phyloP scores from a whole-genome alignment of 2,329 filamentous ascomycete genomes.

The Diaporthe amygdali region DNA sequence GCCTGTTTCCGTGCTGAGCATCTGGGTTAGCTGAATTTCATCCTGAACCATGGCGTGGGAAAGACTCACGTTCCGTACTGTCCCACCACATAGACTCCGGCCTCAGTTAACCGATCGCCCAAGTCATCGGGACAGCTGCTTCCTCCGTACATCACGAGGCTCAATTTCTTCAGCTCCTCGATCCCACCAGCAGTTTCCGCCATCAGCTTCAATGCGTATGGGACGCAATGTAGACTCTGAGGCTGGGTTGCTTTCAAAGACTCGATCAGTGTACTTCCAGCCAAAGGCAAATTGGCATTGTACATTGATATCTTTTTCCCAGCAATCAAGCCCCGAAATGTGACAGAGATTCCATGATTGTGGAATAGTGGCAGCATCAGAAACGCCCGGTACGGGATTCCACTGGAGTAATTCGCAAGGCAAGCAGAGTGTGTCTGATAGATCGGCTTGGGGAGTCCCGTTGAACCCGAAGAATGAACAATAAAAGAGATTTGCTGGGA shows the following conservation, averaged over 20 bases:
- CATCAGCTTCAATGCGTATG: slow-evolving; percentile 62
- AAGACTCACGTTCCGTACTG: slow-evolving; percentile 53
- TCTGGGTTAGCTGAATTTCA: background rate
- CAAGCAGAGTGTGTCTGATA: slow-evolving; percentile 53
- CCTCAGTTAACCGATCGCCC: slow-evolving; percentile 51
- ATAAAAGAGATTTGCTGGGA: slow-evolving; percentile 32
- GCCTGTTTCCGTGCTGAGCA: slow-evolving; percentile 57
- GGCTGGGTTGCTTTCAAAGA: slow-evolving; percentile 45
- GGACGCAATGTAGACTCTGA: slow-evolving; percentile 60
- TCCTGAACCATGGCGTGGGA: no score
- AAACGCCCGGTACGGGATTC: slow-evolving; percentile 48
- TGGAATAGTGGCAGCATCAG: slow-evolving; percentile 57
- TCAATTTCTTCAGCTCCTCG: slow-evolving; percentile 44
- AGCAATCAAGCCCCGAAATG: slow-evolving; percentile 52
- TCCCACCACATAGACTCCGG: slow-evolving; percentile 54
- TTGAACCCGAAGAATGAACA: slow-evolving; percentile 51
- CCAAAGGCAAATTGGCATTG: slow-evolving; percentile 54
- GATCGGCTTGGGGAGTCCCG: slow-evolving; percentile 62
- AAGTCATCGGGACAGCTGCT: slow-evolving; percentile 59
- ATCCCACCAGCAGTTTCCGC: slow-evolving; percentile 58
- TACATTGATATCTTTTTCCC: slow-evolving; percentile 52
- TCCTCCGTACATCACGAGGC: slow-evolving; percentile 55
- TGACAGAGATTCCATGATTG: slow-evolving; percentile 53
- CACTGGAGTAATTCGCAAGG: slow-evolving; percentile 49
- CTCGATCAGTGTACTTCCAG: slow-evolving; percentile 46